Conservation (phyloP, 768 basidiomycete species). For the Tephrocybe sp. region DNA sequence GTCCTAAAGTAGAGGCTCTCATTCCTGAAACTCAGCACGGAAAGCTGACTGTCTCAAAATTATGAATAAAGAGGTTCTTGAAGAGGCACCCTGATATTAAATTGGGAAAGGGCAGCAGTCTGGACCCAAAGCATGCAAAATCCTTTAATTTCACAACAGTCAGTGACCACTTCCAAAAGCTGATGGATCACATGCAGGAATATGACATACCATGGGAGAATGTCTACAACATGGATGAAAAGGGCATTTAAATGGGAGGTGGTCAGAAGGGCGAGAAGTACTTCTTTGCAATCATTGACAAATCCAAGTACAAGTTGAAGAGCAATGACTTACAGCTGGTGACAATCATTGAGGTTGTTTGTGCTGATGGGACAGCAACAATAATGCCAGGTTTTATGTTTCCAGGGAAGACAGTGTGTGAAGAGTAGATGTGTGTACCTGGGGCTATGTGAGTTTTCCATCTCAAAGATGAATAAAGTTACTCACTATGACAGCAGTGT, state of each 20-base stretch:
- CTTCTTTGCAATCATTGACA: constrained; percentile 14
- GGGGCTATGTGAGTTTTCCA: constrained; percentile 17
- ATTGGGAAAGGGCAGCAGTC: constrained; percentile 22
- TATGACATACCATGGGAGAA: constrained; percentile 29
- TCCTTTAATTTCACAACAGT: constrained; percentile 32
- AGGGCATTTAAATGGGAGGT: constrained; percentile 30
- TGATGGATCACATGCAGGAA: constrained; percentile 17
- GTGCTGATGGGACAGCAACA: constrained; percentile 33
- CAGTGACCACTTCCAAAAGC: constrained; percentile 23
- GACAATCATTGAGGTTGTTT: constrained; percentile 39
- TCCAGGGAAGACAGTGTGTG: too few species aligned
- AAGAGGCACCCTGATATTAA: constrained; percentile 18
- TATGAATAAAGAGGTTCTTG: constrained; percentile 21
- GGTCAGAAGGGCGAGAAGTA: constrained; percentile 21
- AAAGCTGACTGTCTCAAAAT: not conserved
- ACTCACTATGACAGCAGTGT: constrained; percentile 24
- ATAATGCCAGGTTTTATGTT: constrained; percentile 34
- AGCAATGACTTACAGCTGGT: constrained; percentile 40
- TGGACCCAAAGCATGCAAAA: constrained; percentile 33
- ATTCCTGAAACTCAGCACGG: not conserved
- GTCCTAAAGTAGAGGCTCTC: not conserved
- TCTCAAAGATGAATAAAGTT: too few species aligned
- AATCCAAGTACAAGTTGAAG: constrained; percentile 18
- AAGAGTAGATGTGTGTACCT: constrained; percentile 17
- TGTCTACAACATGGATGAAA: constrained; percentile 37